These are phyloP conservation scores for Pseudonitzschia multistriata DNA, from an alignment of 108 stramenopile species.

Conservation along the genomic window DNA sequence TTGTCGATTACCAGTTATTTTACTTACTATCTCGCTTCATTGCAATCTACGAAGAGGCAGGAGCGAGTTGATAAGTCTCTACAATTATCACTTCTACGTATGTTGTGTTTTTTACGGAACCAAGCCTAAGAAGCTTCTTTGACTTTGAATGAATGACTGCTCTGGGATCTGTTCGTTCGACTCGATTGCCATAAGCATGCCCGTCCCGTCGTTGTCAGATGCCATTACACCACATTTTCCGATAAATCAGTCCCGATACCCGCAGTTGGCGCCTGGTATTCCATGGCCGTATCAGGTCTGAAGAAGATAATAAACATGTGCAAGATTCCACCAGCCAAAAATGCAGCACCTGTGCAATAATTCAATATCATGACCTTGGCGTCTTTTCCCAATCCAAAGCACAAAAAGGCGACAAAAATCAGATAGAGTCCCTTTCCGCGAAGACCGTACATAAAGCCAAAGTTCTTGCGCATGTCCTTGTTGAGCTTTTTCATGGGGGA, in stretches of 20 bases:
- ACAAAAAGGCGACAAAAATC: conserved; percentile 88
- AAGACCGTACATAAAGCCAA: conserved; percentile 88
- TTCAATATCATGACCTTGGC: conserved; percentile 44
- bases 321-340: conserved; percentile 54
- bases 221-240: conserved; percentile 2
- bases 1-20: too few relatives aligned
- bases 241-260: conserved; percentile 35
- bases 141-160: too few relatives aligned
- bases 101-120: too few relatives aligned
- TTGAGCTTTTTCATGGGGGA: conserved; percentile 55
- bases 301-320: conserved; percentile 57
- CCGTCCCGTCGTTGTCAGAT: too few relatives aligned
- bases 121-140: too few relatives aligned
- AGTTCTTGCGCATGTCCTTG: conserved; percentile 74
- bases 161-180: too few relatives aligned
- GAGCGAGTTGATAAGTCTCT: too few relatives aligned
- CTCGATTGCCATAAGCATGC: too few relatives aligned
- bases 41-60: too few relatives aligned
- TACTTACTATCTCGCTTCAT: too few relatives aligned
- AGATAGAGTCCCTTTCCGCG: conserved; percentile 77
- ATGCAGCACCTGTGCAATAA: conserved; percentile 57
- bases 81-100: too few relatives aligned
- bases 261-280: conserved; percentile 64
- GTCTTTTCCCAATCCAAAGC: conserved; percentile 64
- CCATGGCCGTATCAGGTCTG: conserved; percentile 51